A percentile compares a stretch with the other conserved stretches of the same genome.
These are phyloP conservation scores for Alloteropsis semialata DNA, from an alignment of 176 grass and related monocot species.

Conservation along the genomic window DNA sequence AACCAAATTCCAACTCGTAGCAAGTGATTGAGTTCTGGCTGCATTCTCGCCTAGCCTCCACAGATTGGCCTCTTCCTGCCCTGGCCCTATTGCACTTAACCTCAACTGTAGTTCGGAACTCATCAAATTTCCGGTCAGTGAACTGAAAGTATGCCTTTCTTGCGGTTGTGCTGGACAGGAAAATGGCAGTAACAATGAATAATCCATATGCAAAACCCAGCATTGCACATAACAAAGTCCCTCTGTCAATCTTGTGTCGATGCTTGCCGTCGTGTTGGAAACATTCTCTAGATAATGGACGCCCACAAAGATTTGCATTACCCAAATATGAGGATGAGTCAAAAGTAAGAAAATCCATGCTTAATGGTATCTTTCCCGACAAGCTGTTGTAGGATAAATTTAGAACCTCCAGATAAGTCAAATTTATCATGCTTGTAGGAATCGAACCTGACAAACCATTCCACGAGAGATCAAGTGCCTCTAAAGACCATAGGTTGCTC, in stretches of 20 bases:
- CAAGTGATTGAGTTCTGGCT: neutral
- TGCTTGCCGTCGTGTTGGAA: neutral
- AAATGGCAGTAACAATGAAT: neutral
- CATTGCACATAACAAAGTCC: neutral
- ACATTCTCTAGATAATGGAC: neutral
- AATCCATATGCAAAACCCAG: neutral
- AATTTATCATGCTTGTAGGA: neutral
- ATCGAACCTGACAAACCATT: neutral
- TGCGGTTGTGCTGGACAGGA: neutral
- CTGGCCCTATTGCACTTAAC: neutral
- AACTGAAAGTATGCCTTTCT: slow-evolving; percentile 13
- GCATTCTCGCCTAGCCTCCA: neutral
- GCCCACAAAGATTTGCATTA: neutral
- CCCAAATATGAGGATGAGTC: neutral
- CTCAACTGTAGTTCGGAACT: neutral
- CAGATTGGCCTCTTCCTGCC: neutral
- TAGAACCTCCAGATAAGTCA: accelerated
- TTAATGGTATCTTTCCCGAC: neutral
- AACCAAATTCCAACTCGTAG: slow-evolving; percentile 7
- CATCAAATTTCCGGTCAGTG: neutral
- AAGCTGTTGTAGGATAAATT: neutral
- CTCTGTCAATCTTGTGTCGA: neutral
- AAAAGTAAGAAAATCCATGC: no score
- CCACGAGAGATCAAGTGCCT: neutral
- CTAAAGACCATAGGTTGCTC: neutral